These are phyloP conservation scores for Suillus cothurnatus DNA, from an alignment of 768 basidiomycete genomes.

Conservation along the genomic window DNA sequence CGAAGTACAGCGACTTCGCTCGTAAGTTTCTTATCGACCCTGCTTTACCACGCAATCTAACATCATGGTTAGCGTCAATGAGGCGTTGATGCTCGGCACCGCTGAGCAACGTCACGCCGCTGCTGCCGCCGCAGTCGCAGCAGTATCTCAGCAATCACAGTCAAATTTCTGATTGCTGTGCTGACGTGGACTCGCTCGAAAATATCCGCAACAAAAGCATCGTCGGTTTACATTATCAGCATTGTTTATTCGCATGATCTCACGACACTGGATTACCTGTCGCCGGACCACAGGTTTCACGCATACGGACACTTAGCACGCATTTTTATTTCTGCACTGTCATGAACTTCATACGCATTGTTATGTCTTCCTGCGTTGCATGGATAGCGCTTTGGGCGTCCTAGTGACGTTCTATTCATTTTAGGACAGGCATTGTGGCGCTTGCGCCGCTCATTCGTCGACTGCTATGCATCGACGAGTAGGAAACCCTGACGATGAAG, in stretches of 20 bases:
- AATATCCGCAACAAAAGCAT: slow-evolving; percentile 24
- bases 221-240: slow-evolving; percentile 40
- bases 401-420: slow-evolving; percentile 25
- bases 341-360: slow-evolving; percentile 34
- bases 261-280: slow-evolving; percentile 51
- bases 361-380: slow-evolving; percentile 26
- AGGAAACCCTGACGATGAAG: slow-evolving; percentile 42
- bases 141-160: slow-evolving; percentile 46
- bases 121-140: slow-evolving; percentile 56
- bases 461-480: slow-evolving; percentile 32
- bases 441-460: slow-evolving; percentile 52
- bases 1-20: slow-evolving; percentile 78
- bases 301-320: slow-evolving; percentile 45
- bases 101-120: slow-evolving; percentile 71
- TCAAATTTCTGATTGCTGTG: slow-evolving; percentile 47
- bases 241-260: slow-evolving; percentile 39
- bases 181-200: slow-evolving; percentile 16
- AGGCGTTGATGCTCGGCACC: slow-evolving; percentile 86
- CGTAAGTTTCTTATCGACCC: slow-evolving; percentile 34
- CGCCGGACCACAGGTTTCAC: slow-evolving; percentile 59
- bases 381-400: slow-evolving; percentile 21
- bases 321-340: slow-evolving; percentile 43
- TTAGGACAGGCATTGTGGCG: slow-evolving; percentile 20
- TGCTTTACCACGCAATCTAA: slow-evolving; percentile 1
- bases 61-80: slow-evolving; percentile 60